Conservation (phyloP, 257 asterid species). For the Fraxinus excelsior region DNA sequence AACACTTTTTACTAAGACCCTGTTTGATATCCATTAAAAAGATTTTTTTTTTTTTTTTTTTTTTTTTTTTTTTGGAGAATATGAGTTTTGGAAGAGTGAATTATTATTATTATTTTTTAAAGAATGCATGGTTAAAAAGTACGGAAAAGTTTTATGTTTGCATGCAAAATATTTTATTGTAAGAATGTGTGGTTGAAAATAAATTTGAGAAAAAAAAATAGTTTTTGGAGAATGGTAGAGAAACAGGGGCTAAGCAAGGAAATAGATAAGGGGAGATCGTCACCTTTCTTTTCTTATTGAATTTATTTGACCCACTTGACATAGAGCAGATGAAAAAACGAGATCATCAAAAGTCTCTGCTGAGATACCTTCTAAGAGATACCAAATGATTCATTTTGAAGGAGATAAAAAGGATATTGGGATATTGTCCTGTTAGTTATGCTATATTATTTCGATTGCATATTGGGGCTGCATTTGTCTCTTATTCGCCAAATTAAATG, state of each 20-base stretch:
- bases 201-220: too few relatives aligned
- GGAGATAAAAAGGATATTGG: not conserved
- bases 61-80: too few relatives aligned
- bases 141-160: too few relatives aligned
- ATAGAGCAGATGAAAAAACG: not conserved
- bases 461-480: not conserved
- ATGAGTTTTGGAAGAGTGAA: too few relatives aligned
- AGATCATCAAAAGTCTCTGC: not conserved
- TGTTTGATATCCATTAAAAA: too few relatives aligned
- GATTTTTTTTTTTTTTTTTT: too few relatives aligned
- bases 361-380: not conserved
- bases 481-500: not conserved
- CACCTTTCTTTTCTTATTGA: not conserved
- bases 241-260: not conserved
- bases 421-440: not conserved
- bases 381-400: not conserved
- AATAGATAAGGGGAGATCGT: not conserved
- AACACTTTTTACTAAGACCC: not conserved
- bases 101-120: too few relatives aligned
- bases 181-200: too few relatives aligned
- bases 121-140: too few relatives aligned
- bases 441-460: not conserved
- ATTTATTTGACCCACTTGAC: not conserved
- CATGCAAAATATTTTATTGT: too few relatives aligned
- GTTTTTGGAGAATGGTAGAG: too few relatives aligned